phyloP scores from a whole-genome alignment of 2,329 filamentous ascomycete genomes.

The Aspergillus fumigatus region DNA sequence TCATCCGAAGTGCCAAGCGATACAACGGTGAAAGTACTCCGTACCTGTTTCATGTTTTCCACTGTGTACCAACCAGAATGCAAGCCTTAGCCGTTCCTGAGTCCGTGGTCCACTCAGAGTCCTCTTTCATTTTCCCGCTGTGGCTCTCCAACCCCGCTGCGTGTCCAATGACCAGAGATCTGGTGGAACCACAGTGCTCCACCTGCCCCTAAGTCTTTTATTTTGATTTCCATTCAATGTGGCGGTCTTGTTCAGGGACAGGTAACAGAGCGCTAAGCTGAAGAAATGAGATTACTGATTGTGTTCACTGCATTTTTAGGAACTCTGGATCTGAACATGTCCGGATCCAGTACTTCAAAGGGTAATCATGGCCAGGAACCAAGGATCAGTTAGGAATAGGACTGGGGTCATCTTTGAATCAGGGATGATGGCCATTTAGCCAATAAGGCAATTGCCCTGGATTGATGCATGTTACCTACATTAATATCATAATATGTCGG shows the following conservation, averaged over 20 bases:
- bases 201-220: slow-evolving; percentile 15
- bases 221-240: slow-evolving; percentile 1
- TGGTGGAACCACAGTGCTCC: neutral
- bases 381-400: neutral
- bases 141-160: slow-evolving; percentile 9
- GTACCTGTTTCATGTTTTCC: slow-evolving; percentile 14
- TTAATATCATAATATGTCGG: no score
- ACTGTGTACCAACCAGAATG: slow-evolving; percentile 3
- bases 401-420: neutral
- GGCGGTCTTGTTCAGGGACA: neutral
- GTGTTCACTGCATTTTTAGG: no score
- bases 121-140: slow-evolving; percentile 10
- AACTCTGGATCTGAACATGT: neutral
- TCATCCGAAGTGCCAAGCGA: slow-evolving; percentile 6
- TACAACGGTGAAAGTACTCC: slow-evolving; percentile 17
- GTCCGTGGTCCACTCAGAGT: slow-evolving; percentile 8
- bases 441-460: no score
- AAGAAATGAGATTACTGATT: no score
- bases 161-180: slow-evolving; percentile 5
- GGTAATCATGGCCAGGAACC: neutral
- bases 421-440: no score
- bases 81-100: slow-evolving; percentile 13
- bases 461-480: no score
- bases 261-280: neutral
- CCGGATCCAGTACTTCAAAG: neutral